Base-by-base conservation (phyloP, 2,329 filamentous ascomycete genomes). In the Fusarium sp. region DNA sequence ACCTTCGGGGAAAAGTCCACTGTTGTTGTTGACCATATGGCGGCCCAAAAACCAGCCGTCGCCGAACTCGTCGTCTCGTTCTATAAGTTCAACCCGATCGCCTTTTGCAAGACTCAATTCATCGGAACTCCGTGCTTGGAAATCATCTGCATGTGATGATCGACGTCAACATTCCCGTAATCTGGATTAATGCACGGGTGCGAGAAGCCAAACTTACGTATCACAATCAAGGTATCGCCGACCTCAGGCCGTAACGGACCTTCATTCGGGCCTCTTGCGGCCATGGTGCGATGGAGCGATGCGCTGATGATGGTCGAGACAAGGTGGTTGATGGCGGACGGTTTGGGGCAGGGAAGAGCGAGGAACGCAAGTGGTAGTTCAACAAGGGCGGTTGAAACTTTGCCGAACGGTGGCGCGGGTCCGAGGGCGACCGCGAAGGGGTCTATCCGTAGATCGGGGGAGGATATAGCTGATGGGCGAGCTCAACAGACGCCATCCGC, bases 81-180 rank as follows among this genome's bases (percentile, higher is more conserved):
- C 93, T 70, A 95, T 89, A 68, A 97, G 83, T 82, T 95, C 92
- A 66, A 97, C 91, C 69, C 92, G 90, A 76, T 96, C 93, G 74
- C 93, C 95, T 77, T 97, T 97, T 59, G 89, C 86, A 71, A 99
- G 86, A 74, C 90, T 97, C 77, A 99, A 87, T 85, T 99, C 96
- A 82, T 99, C 96, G 62, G 93, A 92, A 80, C 94, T 97, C 73
- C 96, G 91, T 62, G 95, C 95, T 73, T 91, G 86, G 80, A 99
- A 98, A 82, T 98, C 94, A 82, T 99, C 94, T 97, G 62, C 46
- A 60, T 41, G 44, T 44, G 34, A 40, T 43, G 46, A 66, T 56
- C 65, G 30, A 53, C 16, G 65, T 65, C 39, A 69, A 71, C 28
- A 65, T 60, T 52, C 47, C 50, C 46, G 60, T 34, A 47, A 31